Conservation (phyloP, 176 grass and related monocot genomes). For the Carex scoparia region DNA sequence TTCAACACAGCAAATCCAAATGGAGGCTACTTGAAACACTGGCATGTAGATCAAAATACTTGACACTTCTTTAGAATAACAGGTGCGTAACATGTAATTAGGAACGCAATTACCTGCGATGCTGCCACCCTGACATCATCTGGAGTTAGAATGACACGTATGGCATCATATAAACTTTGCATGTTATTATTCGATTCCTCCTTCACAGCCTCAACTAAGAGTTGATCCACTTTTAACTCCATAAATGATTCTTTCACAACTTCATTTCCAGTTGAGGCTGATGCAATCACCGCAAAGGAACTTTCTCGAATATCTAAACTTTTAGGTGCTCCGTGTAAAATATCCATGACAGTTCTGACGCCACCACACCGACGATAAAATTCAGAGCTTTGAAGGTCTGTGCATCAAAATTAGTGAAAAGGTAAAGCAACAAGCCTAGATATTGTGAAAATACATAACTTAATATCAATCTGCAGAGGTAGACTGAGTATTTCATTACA, state of each 20-base stretch:
- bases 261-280: conserved; percentile 73
- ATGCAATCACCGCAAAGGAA: conserved; percentile 60
- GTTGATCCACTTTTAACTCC: conserved; percentile 62
- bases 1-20: conserved; percentile 4
- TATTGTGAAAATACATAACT: not conserved
- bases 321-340: conserved; percentile 41
- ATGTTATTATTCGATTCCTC: conserved; percentile 40
- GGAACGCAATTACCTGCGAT: conserved; percentile 59
- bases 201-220: conserved; percentile 64
- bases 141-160: conserved; percentile 67
- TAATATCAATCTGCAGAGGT: not conserved
- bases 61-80: not conserved
- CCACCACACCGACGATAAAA: conserved; percentile 64
- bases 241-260: conserved; percentile 91
- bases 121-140: conserved; percentile 84
- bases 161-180: conserved; percentile 64
- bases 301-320: conserved; percentile 55
- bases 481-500: not conserved
- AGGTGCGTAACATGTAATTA: conserved; percentile 10
- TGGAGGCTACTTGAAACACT: not conserved
- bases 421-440: not conserved
- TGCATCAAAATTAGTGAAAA: conserved; percentile 19
- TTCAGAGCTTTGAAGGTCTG: conserved; percentile 68
- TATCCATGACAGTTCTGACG: conserved; percentile 54
- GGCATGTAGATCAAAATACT: not conserved